Evolutionary conservation across 768 basidiomycete genomes (phyloP), one percentile per base, ranked within the genome.

Genomic region (Ramaria sp.): DNA sequence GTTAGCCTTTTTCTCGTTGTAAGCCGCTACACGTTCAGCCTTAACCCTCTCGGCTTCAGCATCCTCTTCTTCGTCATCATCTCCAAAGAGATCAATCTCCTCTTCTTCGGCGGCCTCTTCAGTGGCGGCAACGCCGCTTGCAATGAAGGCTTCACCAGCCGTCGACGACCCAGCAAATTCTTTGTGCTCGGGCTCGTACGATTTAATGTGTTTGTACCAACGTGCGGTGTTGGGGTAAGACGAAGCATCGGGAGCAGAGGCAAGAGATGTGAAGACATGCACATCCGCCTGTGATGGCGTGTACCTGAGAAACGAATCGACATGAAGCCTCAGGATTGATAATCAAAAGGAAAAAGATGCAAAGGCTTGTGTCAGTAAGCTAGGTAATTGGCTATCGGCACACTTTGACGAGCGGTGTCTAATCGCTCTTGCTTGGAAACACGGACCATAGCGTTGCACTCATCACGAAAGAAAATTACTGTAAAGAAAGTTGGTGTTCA

Each of bases 191-290:
- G 80, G 68, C 52, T 76, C 71, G 69, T 88, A 95, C 16, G 93
- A 93, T 61, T 83, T 75, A 71, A 96, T 95, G 73, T 98, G 96
- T 58, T 72, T 82, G 78, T 91, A 95, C 95, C 95, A 98, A 65
- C 95, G 78, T 32, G 85, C 77, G 50, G 81, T 79, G 70, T 89
- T 77, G 57, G 90, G 89, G 69, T 77, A 75, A 50, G 74, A 65
- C 43, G 81, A 66, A 43, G 83, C 77, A 58, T 78, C 74, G 50
- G 90, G 89, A 15, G 78, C 77, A 25, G 78, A 73, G 37, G 75
- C 62, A 68, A 97, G 73, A 15, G 86, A 76, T 67, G 88, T 90
- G 81, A 86, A 93, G 66, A 95, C 89, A 58, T 77, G 78, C 44
- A 96, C 92, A 72, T 98, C 92, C 52, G 93, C 89, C 71, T 96